Evolutionary conservation across 192 early-diverging fungal genomes (phyloP).

Genomic region (Gryganskiella cystojenkinii): DNA sequence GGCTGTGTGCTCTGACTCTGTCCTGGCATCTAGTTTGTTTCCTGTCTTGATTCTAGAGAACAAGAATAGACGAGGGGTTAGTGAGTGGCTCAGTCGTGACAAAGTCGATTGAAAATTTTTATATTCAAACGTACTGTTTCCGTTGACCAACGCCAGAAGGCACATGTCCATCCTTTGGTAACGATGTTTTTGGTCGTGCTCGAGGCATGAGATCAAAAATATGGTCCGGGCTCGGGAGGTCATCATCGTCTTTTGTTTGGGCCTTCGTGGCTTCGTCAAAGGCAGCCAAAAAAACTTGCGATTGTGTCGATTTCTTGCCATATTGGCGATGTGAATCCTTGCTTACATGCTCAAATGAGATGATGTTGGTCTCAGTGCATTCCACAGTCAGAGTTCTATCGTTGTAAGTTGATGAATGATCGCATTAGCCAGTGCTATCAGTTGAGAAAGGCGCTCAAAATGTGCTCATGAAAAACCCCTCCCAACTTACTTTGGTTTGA

Average conservation of each 20-base stretch:
- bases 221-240: conserved; percentile 33
- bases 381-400: conserved; percentile 25
- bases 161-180: no score
- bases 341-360: conserved; percentile 17
- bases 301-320: not conserved
- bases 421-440: no score
- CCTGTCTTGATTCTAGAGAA: no score
- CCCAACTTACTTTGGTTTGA: conserved; percentile 36
- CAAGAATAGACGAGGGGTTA: no score
- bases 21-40: no score
- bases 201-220: conserved; percentile 15
- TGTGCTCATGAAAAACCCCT: no score
- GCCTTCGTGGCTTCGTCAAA: conserved; percentile 22
- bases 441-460: no score
- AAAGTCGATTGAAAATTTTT: not conserved
- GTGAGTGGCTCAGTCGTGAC: no score
- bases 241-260: conserved; percentile 41
- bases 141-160: no score
- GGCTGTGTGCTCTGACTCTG: no score
- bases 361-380: conserved; percentile 20
- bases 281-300: conserved; percentile 12
- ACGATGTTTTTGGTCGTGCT: not conserved
- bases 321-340: not conserved
- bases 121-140: not conserved
- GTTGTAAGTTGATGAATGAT: not conserved